Base-by-base conservation (phyloP, 345 rosid genomes). In the Gynandropsis gynandra region DNA sequence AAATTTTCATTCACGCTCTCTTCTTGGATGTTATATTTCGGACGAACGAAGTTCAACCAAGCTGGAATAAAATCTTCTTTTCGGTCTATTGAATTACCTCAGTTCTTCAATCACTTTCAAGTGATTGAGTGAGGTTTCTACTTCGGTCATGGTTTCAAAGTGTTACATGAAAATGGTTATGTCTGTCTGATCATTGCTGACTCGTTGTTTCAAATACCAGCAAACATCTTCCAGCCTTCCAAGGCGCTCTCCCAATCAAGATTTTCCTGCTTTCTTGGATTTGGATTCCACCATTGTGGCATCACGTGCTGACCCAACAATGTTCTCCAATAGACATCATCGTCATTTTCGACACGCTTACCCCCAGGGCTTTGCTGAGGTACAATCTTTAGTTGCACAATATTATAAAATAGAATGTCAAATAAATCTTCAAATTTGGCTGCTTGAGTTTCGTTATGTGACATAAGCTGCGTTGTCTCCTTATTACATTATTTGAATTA, bases 321-420 rank as follows among this genome's bases (percentile, higher is more conserved):
- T 68, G 42, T 64, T 78, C 48, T 75, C 76, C 51, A 66, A 73
- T 46, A 71, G 92, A 48, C 78, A 75, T 50, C 73, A 79, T 72
- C 89, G 79, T 15, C 96, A 82, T 61, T 33, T 49, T 47, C 80
- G 79, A 45, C 84, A 78, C 61, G 84, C 93, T 62, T 81, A 93
- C 15, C 82, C 85, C 7, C 84, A 87, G 65, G 98, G 81, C 47
- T 67, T 85, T 48, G 81, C 89, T 48, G 95, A 87, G 95, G 98
- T 92, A 29, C 14, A 47, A 16, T 38, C 33, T 45, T 42, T 41
- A 27, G 17, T 42, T 16, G 10, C 15, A n/a, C n/a, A n/a, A 31
- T 48, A n/a, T 7, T 15, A 31, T 29, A 10, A 12, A 40, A 6
- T 9, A 50, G 4, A 32, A 13, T 50, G 13, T 42, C n/a, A 7